Conservation (phyloP, 495 filamentous ascomycete species). For the Lasiosphaeria miniovina region DNA sequence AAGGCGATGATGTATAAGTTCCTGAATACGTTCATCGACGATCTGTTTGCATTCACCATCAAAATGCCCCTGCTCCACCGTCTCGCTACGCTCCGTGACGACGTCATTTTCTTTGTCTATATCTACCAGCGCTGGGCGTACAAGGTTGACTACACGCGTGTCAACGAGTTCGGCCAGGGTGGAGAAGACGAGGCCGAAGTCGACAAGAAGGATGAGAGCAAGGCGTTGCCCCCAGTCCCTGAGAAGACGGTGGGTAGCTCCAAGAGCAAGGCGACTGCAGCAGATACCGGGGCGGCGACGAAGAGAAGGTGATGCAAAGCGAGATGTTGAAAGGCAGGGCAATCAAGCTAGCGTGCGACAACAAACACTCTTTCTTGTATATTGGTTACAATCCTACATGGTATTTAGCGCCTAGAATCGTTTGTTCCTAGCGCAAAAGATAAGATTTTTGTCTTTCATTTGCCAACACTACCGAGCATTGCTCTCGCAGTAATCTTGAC, state of each 20-base stretch:
- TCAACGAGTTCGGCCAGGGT: constrained; percentile 98
- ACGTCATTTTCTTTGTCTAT: constrained; percentile 98
- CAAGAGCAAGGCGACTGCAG: constrained; percentile 39
- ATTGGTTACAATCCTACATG: not conserved
- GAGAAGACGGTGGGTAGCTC: constrained; percentile 19
- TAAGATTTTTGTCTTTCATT: no score
- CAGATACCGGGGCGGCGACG: constrained; percentile 41
- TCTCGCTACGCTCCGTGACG: constrained; percentile 90
- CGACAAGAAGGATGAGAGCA: constrained; percentile 34
- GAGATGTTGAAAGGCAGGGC: no score
- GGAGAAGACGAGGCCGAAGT: constrained; percentile 75
- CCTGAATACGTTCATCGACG: constrained; percentile 67
- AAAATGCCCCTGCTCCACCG: constrained; percentile 97
- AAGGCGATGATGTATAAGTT: constrained; percentile 98
- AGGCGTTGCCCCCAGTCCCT: constrained; percentile 14
- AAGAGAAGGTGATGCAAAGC: constrained; percentile 44
- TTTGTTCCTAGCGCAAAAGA: no score
- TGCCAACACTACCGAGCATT: no score
- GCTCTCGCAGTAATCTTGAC: no score
- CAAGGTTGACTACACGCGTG: constrained; percentile 83
- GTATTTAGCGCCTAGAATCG: no score
- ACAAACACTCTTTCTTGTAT: not conserved
- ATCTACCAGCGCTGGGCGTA: constrained; percentile 95
- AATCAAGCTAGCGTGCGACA: not conserved
- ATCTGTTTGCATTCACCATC: constrained; percentile 93